Base-by-base conservation (phyloP, 306 rosid species). In the Betula pendula region DNA sequence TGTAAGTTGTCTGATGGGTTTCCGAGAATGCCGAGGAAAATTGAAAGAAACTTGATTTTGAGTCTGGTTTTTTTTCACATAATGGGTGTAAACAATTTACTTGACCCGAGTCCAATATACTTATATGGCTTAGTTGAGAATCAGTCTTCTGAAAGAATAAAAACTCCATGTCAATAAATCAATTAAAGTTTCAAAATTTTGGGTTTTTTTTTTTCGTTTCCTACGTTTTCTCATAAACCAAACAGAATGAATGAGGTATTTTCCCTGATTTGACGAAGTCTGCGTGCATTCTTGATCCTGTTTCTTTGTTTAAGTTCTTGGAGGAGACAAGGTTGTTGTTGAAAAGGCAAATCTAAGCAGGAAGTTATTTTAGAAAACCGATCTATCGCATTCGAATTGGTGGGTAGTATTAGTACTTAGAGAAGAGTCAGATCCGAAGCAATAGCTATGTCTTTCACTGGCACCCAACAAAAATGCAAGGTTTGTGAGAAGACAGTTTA, bases 401-500 rank as follows among this genome's bases (percentile, higher is more conserved):
- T 48, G 79, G 65, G n/a, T 77, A 72, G 67, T 62, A 43, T 82
- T 60, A 71, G 79, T 44, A 27, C 0, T 14, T 16, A 51, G 77
- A 77, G 70, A 73, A 72, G 69, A 77, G 35, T 65, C 82, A 89
- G 98, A 94, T 94, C 98, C 84, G 80, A 48, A 81, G 75, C 75
- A 68, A 25, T 40, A 81, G 76, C 79, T 67, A 94, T 94, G 97
- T 91, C 96, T 81, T 93, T 93, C 84, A 75, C 79, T 81, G 97
- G 98, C 59, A 93, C 98, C 51, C 97, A 89, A 79, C 94, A 87
- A 52, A 93, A 93, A 82, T 93, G 98, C 89, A 91, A 93, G 90
- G 97, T 97, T 66, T 93, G 98, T 71, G 90, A 86, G 83, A 93
- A 93, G 88, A 93, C 97, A 31, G 98, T 93, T 16, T 93, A 93